phyloP scores from a whole-genome alignment of 2,329 filamentous ascomycete genomes.

The Aspergillus aculeatinus region DNA sequence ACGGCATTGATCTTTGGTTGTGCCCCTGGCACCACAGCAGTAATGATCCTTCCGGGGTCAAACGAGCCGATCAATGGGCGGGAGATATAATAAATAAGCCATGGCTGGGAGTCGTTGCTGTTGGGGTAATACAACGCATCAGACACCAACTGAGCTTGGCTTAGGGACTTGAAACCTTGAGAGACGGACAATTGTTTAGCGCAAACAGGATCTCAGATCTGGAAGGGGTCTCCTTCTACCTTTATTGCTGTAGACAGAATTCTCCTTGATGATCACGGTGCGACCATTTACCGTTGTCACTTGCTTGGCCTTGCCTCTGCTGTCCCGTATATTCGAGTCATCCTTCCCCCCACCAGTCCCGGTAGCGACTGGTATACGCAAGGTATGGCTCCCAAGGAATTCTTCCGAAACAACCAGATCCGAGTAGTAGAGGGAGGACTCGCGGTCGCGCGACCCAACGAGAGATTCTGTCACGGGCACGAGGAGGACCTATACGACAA shows the following conservation, averaged over 20 bases:
- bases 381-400: conserved; percentile 93
- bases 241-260: conserved; percentile 92
- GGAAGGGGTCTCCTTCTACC: conserved; percentile 54
- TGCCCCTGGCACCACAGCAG: conserved; percentile 58
- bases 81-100: conserved; percentile 96
- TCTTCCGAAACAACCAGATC: conserved; percentile 89
- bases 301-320: conserved; percentile 88
- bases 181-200: conserved; percentile 14
- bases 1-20: conserved; percentile 29
- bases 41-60: conserved; percentile 70
- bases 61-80: conserved; percentile 79
- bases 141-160: conserved; percentile 80
- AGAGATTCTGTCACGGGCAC: conserved; percentile 92
- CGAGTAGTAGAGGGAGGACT: conserved; percentile 71
- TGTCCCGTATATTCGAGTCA: conserved; percentile 72
- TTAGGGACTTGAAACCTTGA: conserved; percentile 83
- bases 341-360: conserved; percentile 52
- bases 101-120: conserved; percentile 83
- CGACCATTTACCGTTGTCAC: conserved; percentile 90
- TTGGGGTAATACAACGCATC: conserved; percentile 89
- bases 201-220: not conserved
- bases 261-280: conserved; percentile 92
- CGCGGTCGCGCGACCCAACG: conserved; percentile 81
- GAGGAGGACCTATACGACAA: conserved; percentile 66
- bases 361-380: conserved; percentile 68